Conservation (phyloP, 768 basidiomycete genomes). For the Dacryopinax primogenitus region DNA sequence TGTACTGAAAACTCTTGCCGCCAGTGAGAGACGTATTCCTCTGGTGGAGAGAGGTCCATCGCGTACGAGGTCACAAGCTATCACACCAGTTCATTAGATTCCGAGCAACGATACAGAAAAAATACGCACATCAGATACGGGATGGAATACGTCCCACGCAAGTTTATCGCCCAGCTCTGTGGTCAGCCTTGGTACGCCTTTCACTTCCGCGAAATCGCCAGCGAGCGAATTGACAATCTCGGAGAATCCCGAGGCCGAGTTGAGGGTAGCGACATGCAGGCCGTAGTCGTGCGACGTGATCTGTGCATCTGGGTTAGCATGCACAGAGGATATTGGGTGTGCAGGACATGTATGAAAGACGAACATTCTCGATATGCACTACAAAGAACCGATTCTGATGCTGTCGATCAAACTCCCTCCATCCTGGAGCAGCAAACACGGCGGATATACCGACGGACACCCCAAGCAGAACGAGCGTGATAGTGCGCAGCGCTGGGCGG, state of each 20-base stretch:
- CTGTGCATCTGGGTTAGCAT: conserved; percentile 29
- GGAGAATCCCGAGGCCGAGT: conserved; percentile 65
- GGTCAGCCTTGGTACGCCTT: conserved; percentile 21
- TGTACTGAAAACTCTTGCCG: conserved; percentile 32
- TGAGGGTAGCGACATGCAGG: conserved; percentile 69
- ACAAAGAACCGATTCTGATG: conserved; percentile 84
- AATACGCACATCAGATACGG: conserved; percentile 53
- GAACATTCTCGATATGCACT: conserved; percentile 73
- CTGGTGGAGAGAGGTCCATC: conserved; percentile 46
- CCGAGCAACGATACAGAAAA: neutral
- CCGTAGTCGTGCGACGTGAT: conserved; percentile 57
- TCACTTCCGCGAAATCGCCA: conserved; percentile 35
- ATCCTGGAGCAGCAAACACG: conserved; percentile 35
- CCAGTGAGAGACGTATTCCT: conserved; percentile 42
- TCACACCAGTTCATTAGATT: conserved; percentile 14
- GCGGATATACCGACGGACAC: conserved; percentile 42
- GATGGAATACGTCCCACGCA: conserved; percentile 82
- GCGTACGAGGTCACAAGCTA: conserved; percentile 80
- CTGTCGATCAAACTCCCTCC: conserved; percentile 56
- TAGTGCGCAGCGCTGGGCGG: conserved; percentile 27
- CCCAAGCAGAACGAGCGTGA: conserved; percentile 37
- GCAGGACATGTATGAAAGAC: no score
- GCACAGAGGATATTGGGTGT: neutral
- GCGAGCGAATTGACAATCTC: conserved; percentile 50
- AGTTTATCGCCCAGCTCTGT: conserved; percentile 57